Base-by-base conservation (phyloP, 2,329 filamentous ascomycete genomes). In the Dothideomycetidae sp. region DNA sequence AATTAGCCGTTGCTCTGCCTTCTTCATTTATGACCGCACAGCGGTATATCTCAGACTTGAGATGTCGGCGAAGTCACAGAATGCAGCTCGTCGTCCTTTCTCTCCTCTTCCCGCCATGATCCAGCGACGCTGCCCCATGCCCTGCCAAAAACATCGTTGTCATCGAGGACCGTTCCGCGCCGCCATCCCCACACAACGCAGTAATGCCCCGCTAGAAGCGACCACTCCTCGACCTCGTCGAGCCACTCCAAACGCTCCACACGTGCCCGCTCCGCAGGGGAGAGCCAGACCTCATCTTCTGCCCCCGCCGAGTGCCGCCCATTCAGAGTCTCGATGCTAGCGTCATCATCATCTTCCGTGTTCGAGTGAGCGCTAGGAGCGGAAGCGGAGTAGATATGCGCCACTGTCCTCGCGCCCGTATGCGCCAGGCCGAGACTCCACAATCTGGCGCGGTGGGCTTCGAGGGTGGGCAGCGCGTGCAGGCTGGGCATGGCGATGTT, bases 171-270 rank as follows among this genome's bases (percentile, higher is more conserved):
- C 1, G 51, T 55, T 19, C 75, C 73, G n/a, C n/a, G n/a, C 48
- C 72, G 76, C 73, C 81, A 92, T 1, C 78, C 90, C 88, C 88
- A 96, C 3, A 75, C 77, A 30, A 98, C 70, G 45, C 86, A 76
- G 52, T 98, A 98, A 64, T 98, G 90, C 46, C 71, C 73, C 1
- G 85, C 82, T 48, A 98, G 59, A 48, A 98, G 59, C 50, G 78
- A 69, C 80, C 90, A 93, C 61, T 98, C 90, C 59, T 98, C 90
- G 15, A 94, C 70, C 59, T 98, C 90, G 60, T 98, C 90, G 44
- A 98, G 58, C 50, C 90, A 85, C 56, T 98, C 86, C 16, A 94
- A 56, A 9, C 63, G 59, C 45, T 86, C 78, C 1, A 96, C 74
- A 33, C 86, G 67, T 51, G 81, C 77, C 58, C 83, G 86, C 59